A percentile compares a stretch with the other conserved stretches of the same genome.
Evolutionary conservation across 192 early-diverging fungal species (phyloP).

Genomic region (Haplosporangium gracile): DNA sequence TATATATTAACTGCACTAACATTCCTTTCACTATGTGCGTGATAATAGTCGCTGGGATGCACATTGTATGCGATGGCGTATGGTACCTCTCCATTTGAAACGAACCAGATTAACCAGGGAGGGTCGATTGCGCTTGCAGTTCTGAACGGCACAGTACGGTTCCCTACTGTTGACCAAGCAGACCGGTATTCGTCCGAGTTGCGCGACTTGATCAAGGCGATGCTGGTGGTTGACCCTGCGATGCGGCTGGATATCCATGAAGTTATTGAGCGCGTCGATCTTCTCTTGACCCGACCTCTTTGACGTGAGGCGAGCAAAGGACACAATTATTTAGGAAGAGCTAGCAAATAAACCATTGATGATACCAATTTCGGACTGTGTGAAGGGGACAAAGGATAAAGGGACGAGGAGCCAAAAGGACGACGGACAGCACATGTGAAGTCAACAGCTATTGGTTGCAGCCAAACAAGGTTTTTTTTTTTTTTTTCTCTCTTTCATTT

Average conservation of each 20-base stretch:
- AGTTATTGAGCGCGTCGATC: conserved; percentile 57
- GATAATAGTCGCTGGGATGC: conserved; percentile 72
- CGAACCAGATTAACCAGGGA: conserved; percentile 72
- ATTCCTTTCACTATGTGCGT: background rate
- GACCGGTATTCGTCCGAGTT: conserved; percentile 69
- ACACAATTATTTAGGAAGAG: background rate
- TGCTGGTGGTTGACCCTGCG: conserved; percentile 72
- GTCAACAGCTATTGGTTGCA: background rate
- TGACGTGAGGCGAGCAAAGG: background rate
- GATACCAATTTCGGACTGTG: background rate
- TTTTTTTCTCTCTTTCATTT: no score
- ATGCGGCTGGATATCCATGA: conserved; percentile 71
- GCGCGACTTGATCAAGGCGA: conserved; percentile 66
- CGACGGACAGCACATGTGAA: background rate
- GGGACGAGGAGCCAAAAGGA: background rate
- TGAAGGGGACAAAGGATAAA: background rate
- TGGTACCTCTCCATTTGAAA: conserved; percentile 78
- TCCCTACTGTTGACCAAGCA: conserved; percentile 57
- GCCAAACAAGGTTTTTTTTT: background rate
- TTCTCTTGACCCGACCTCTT: conserved; percentile 29
- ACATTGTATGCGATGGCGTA: conserved; percentile 80
- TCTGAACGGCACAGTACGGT: conserved; percentile 70
- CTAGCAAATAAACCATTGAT: background rate
- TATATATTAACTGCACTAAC: background rate
- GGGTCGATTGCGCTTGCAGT: conserved; percentile 81